phyloP scores from a whole-genome alignment of 2,329 filamentous ascomycete species.

The Capronia epimyces region DNA sequence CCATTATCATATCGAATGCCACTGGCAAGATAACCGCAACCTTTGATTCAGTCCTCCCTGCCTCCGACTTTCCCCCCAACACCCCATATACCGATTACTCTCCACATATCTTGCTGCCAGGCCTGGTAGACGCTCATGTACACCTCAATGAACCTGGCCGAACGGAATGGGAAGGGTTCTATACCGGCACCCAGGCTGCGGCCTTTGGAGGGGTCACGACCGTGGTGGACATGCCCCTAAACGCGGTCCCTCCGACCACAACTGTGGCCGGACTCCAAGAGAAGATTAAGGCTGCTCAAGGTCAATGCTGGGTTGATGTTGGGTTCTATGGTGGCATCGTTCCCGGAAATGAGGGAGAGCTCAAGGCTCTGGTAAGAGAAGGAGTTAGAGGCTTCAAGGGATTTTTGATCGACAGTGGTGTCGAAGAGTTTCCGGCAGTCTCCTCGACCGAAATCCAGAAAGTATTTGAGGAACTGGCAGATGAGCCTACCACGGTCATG shows the following conservation, averaged over 20 bases:
- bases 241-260: constrained; percentile 93
- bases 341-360: constrained; percentile 75
- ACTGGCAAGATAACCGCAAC: constrained; percentile 83
- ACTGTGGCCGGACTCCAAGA: constrained; percentile 74
- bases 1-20: constrained; percentile 67
- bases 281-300: constrained; percentile 76
- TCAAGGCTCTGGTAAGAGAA: constrained; percentile 72
- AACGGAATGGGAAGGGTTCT: constrained; percentile 98
- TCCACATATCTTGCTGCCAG: constrained; percentile 77
- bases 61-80: constrained; percentile 65
- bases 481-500: constrained; percentile 86
- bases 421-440: constrained; percentile 94
- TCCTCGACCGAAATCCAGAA: constrained; percentile 69
- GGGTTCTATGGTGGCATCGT: constrained; percentile 95
- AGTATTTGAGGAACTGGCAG: constrained; percentile 74
- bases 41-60: constrained; percentile 66
- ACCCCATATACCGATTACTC: constrained; percentile 77
- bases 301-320: constrained; percentile 97
- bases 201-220: constrained; percentile 95
- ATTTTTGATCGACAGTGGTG: constrained; percentile 93
- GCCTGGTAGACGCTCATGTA: constrained; percentile 92
- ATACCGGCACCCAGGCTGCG: constrained; percentile 86
- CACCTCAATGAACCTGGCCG: constrained; percentile 95
- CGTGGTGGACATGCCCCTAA: constrained; percentile 94
- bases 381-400: constrained; percentile 96